Evolutionary conservation across 495 filamentous ascomycete species (phyloP).

Genomic region (Hypoxylon cercidicola): DNA sequence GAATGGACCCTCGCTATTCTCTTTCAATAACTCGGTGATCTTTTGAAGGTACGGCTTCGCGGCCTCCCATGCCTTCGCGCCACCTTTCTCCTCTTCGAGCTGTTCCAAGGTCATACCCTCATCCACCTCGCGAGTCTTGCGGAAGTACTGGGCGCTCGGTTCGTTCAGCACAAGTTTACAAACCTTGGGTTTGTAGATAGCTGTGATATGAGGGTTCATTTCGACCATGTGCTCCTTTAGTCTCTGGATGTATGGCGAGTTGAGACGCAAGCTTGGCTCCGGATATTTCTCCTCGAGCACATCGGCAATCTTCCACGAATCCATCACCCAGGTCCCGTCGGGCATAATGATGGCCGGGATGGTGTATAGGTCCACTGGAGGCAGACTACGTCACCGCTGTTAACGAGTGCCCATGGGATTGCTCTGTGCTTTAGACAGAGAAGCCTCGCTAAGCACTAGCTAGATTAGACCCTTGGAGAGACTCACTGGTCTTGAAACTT

Average conservation of each 20-base stretch:
- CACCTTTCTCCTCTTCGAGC: slow-evolving; percentile 52
- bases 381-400: slow-evolving; percentile 47
- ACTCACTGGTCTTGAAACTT: slow-evolving; percentile 58
- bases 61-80: slow-evolving; percentile 47
- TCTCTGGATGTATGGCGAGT: slow-evolving; percentile 53
- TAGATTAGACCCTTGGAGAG: background rate
- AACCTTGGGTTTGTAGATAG: slow-evolving; percentile 50
- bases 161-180: slow-evolving; percentile 52
- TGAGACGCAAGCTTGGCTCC: slow-evolving; percentile 60
- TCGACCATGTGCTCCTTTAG: slow-evolving; percentile 40
- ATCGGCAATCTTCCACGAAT: slow-evolving; percentile 62
- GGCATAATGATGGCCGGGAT: slow-evolving; percentile 63
- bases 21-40: slow-evolving; percentile 60
- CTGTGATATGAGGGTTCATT: slow-evolving; percentile 31
- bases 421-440: background rate
- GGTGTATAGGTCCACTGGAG: slow-evolving; percentile 55
- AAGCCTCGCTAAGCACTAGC: background rate
- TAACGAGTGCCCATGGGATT: slow-evolving; percentile 7
- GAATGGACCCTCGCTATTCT: slow-evolving; percentile 61
- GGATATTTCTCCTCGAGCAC: slow-evolving; percentile 65
- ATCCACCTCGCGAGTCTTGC: slow-evolving; percentile 47
- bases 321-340: slow-evolving; percentile 66
- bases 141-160: slow-evolving; percentile 57
- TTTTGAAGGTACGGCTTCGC: slow-evolving; percentile 50
- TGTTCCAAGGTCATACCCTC: slow-evolving; percentile 59